A percentile compares a stretch with the other conserved stretches of the same genome.
phyloP scores from a whole-genome alignment of 2,329 filamentous ascomycete genomes.

The Trichophyton simii region DNA sequence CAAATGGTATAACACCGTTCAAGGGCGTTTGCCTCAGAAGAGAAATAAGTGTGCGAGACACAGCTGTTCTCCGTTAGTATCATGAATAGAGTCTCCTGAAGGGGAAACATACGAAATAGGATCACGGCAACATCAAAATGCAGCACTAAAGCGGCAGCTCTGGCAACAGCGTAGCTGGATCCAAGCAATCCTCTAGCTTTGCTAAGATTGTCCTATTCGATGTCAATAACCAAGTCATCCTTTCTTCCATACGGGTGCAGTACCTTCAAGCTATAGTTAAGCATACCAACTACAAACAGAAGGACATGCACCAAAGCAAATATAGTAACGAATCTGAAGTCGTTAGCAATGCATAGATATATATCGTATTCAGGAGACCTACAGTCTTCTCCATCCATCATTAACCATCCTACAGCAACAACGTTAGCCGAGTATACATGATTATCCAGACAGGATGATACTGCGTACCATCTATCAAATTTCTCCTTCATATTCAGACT shows the following conservation, averaged over 20 bases:
- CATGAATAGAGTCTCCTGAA: background rate
- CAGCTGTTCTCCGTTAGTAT: conserved; percentile 32
- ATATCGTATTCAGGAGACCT: conserved; percentile 27
- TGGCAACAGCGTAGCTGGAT: conserved; percentile 62
- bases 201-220: conserved; percentile 48
- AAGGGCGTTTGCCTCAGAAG: conserved; percentile 66
- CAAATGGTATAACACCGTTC: conserved; percentile 73
- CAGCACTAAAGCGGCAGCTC: conserved; percentile 61
- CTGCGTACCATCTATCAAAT: conserved; percentile 53
- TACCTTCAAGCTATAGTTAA: conserved; percentile 64
- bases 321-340: conserved; percentile 59
- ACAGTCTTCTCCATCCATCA: conserved; percentile 71
- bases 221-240: background rate
- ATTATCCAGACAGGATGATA: background rate
- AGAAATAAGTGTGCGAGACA: conserved; percentile 74
- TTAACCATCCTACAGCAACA: conserved; percentile 56
- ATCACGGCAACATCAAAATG: conserved; percentile 73
- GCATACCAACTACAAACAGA: conserved; percentile 67
- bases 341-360: conserved; percentile 18
- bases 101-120: conserved; percentile 43
- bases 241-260: background rate
- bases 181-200: conserved; percentile 56
- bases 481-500: conserved; percentile 56
- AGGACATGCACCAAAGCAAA: conserved; percentile 62
- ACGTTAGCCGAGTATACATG: background rate